Base-by-base conservation (phyloP, 345 rosid species). In the Salix exigua region DNA sequence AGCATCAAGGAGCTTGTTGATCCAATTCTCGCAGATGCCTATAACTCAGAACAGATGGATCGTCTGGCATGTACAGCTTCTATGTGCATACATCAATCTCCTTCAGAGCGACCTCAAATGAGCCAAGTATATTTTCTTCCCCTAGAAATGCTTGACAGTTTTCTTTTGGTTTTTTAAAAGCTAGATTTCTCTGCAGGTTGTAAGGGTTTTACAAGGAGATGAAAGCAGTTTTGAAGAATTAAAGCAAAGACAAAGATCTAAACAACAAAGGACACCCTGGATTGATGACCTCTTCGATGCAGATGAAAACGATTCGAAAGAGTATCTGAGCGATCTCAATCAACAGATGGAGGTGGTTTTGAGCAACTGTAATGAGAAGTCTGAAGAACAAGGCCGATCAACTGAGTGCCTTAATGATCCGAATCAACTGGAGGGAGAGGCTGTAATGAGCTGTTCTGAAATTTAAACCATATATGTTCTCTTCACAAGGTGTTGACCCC, bases 71-170 rank as follows among this genome's bases (percentile, higher is more conserved):
- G 80, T 63, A 75, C 83, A 67, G 97, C 97, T 70, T 87, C 90
- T 23, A 77, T 87, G 74, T 93, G 97, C 30, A 83, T 87, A 73
- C 76, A 89, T 65, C 92, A 86, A 64, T 83, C 90, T 78, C 75
- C 99, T 26, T 66, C 60, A 10, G 76, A 87, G 21, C 88, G 94
- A 66, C 97, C 97, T n/a, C 90, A 87, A 23, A 90, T 93, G 99
- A 88, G 83, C 77, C 89, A 88, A 93, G 96, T 88, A 88, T 73
- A 89, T 79, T 33, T 44, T 33, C 66, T 38, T 28, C 10, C 93
- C 96, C 40, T 83, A 72, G 6, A 55, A 72, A 31, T 38, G 26
- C 40, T 17, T 10, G 7, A 19, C 25, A 51, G 60, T 51, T 51
- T 21, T 19, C 2, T 1, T 18, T 21, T 2, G 58, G 21, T 19